Percentiles rank a stretch among this genome's conserved stretches.
These are phyloP conservation scores for Liquidambar formosana DNA, from an alignment of 164 flowering plant species.

Conservation along the genomic window DNA sequence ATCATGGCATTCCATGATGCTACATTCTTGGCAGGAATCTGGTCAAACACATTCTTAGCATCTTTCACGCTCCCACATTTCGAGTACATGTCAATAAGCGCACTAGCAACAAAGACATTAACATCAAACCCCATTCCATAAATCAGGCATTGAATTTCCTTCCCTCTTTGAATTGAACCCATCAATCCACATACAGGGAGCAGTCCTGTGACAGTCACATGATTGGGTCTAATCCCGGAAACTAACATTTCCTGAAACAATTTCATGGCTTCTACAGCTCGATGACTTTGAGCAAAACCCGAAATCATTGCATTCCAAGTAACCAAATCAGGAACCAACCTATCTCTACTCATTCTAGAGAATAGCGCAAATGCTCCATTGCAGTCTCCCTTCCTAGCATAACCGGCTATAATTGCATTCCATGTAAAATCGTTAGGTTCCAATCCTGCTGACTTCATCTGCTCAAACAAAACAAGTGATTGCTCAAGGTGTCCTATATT, in stretches of 20 bases:
- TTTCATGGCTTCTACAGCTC: constrained; percentile 39
- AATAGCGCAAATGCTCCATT: constrained; percentile 27
- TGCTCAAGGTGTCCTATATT: constrained; percentile 30
- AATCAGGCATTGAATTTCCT: constrained; percentile 53
- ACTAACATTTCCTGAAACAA: constrained; percentile 50
- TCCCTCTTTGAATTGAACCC: constrained; percentile 46
- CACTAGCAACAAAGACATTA: constrained; percentile 52
- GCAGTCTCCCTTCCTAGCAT: constrained; percentile 45
- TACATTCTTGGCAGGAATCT: constrained; percentile 28
- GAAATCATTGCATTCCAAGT: constrained; percentile 42
- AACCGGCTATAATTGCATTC: constrained; percentile 50
- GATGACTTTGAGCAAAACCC: constrained; percentile 40
- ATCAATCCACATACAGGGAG: constrained; percentile 57
- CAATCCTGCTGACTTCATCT: constrained; percentile 51
- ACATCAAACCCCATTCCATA: constrained; percentile 40
- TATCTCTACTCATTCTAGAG: constrained; percentile 42
- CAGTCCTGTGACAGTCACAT: constrained; percentile 58
- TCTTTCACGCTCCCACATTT: constrained; percentile 53
- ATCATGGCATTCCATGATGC: constrained; percentile 73
- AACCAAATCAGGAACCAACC: constrained; percentile 54
- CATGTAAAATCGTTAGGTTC: constrained; percentile 71
- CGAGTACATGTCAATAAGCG: constrained; percentile 51
- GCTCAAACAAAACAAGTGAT: constrained; percentile 37
- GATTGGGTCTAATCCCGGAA: constrained; percentile 50
- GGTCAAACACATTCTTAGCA: constrained; percentile 54